A percentile compares a stretch with the other conserved stretches of the same genome.
phyloP scores from a whole-genome alignment of 108 stramenopile species.

The Skeletonema grethae region DNA sequence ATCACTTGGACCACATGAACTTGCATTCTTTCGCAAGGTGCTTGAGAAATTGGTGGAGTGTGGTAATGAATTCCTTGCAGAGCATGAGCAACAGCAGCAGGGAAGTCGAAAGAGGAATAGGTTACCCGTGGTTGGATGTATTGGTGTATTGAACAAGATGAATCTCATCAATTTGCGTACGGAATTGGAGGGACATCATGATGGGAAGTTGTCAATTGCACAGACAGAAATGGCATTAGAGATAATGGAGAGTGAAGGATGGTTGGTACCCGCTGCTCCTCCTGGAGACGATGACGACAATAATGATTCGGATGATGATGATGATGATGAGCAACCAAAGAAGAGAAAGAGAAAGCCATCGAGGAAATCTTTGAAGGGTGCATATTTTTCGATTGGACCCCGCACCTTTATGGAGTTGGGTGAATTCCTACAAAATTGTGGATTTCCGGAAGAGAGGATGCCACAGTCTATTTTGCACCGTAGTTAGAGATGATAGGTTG shows the following conservation, averaged over 20 bases:
- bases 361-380: conserved; percentile 36
- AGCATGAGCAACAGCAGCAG: neutral
- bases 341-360: conserved; percentile 12
- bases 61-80: conserved; percentile 11
- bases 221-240: conserved; percentile 47
- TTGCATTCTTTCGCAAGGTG: conserved; percentile 54
- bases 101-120: conserved; percentile 13
- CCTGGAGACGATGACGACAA: conserved; percentile 27
- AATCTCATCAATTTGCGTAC: conserved; percentile 65
- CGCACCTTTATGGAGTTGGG: conserved; percentile 67
- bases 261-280: conserved; percentile 48
- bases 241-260: conserved; percentile 32
- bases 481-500: conserved; percentile 11
- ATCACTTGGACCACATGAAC: conserved; percentile 49
- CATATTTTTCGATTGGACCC: conserved; percentile 62
- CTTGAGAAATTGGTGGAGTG: conserved; percentile 55
- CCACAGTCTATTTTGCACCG: conserved; percentile 76
- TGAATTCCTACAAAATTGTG: conserved; percentile 52
- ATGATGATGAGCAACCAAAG: neutral
- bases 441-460: conserved; percentile 57
- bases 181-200: conserved; percentile 52
- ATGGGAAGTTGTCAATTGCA: conserved; percentile 42
- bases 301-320: conserved; percentile 9
- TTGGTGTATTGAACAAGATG: conserved; percentile 45
- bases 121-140: conserved; percentile 16